A percentile compares a stretch with the other conserved stretches of the same genome.
Conservation (phyloP, 192 early-diverging fungal genomes). For the Rhizophagus prolifer region DNA sequence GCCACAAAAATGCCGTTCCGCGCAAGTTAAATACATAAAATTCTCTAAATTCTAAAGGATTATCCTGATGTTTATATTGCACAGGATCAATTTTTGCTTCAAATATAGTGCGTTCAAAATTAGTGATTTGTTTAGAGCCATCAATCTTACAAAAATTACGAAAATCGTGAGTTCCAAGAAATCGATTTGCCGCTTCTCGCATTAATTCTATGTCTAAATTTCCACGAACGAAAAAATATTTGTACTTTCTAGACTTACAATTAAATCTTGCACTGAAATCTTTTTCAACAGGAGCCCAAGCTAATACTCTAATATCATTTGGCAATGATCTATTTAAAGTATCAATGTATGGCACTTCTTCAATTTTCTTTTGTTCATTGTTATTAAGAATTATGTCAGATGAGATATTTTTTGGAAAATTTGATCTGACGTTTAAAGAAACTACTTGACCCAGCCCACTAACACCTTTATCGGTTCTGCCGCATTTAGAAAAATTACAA, state of each 20-base stretch:
- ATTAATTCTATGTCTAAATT: constrained; percentile 74
- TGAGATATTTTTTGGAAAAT: constrained; percentile 45
- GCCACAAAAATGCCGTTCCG: constrained; percentile 94
- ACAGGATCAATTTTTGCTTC: constrained; percentile 19
- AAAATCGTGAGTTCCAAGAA: constrained; percentile 87
- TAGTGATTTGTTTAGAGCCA: constrained; percentile 74
- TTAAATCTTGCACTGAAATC: constrained; percentile 87
- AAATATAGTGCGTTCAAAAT: constrained; percentile 75
- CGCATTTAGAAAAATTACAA: constrained; percentile 81
- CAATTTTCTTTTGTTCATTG: constrained; percentile 36
- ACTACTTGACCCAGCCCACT: constrained; percentile 89
- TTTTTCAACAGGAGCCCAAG: constrained; percentile 79
- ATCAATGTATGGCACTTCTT: constrained; percentile 78
- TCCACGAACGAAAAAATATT: constrained; percentile 82
- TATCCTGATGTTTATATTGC: constrained; percentile 6
- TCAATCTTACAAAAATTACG: constrained; percentile 97
- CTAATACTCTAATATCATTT: constrained; percentile 83
- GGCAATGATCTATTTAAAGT: constrained; percentile 87
- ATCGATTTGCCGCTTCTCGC: constrained; percentile 66
- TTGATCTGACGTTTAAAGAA: constrained; percentile 73
- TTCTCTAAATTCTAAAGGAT: constrained; percentile 34
- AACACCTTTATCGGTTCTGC: constrained; percentile 86
- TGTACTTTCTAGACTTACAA: constrained; percentile 82
- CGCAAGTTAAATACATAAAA: constrained; percentile 74
- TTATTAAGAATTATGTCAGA: constrained; percentile 7